A percentile compares a stretch with the other conserved stretches of the same genome.
phyloP scores from a whole-genome alignment of 2,329 filamentous ascomycete species.

The Pseudogymnoascus sp. region DNA sequence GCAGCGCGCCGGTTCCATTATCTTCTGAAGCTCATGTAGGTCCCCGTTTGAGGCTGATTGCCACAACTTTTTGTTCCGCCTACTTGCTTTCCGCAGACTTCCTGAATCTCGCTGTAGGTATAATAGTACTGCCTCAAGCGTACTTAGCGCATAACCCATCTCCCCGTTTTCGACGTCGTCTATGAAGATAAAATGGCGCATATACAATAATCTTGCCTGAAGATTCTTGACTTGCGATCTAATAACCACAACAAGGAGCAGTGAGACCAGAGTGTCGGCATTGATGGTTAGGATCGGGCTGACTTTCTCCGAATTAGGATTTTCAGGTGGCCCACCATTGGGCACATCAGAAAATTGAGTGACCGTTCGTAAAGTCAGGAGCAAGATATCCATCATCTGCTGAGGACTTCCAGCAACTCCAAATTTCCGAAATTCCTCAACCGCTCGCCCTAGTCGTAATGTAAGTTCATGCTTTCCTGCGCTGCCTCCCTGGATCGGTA shows the following conservation, averaged over 20 bases:
- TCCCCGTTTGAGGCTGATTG: constrained; percentile 74
- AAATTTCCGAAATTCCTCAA: constrained; percentile 91
- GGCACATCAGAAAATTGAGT: constrained; percentile 57
- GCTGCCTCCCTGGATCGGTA: constrained; percentile 70
- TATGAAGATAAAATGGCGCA: constrained; percentile 95
- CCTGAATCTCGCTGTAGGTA: constrained; percentile 80
- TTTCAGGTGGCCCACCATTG: constrained; percentile 16
- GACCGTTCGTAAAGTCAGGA: constrained; percentile 61
- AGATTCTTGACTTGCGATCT: constrained; percentile 80
- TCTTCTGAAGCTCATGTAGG: constrained; percentile 62
- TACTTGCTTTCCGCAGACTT: constrained; percentile 74
- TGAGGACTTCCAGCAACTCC: constrained; percentile 44
- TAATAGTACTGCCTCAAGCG: constrained; percentile 85
- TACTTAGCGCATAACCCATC: constrained; percentile 91
- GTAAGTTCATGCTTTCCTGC: constrained; percentile 75
- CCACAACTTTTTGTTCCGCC: constrained; percentile 80
- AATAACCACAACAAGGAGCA: constrained; percentile 87
- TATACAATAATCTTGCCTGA: constrained; percentile 84
- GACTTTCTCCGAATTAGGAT: constrained; percentile 29
- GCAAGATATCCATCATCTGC: constrained; percentile 31
- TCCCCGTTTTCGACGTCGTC: constrained; percentile 96
- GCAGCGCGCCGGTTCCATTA: constrained; percentile 61
- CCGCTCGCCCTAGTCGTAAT: constrained; percentile 64
- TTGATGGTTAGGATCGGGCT: constrained; percentile 53
- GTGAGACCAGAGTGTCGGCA: constrained; percentile 85